phyloP scores from a whole-genome alignment of 345 rosid genomes.

The Chamaenerion angustifolium region DNA sequence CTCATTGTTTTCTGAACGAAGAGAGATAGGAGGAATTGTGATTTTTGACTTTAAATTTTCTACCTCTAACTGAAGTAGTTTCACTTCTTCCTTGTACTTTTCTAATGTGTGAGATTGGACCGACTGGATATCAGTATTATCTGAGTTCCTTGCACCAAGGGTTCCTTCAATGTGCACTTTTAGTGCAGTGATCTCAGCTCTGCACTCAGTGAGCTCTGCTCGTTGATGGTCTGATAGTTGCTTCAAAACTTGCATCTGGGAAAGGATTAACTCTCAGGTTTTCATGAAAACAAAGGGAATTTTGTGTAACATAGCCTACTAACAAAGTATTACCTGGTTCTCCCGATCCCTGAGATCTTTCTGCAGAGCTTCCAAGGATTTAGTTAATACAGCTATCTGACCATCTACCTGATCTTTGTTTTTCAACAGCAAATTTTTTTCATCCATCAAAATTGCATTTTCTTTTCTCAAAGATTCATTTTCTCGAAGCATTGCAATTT shows the following conservation, averaged over 20 bases:
- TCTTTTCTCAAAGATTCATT: slow-evolving; percentile 42
- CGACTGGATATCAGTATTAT: slow-evolving; percentile 30
- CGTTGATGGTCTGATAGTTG: slow-evolving; percentile 58
- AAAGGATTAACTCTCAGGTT: slow-evolving; percentile 8
- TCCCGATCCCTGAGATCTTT: slow-evolving; percentile 80
- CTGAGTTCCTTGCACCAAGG: slow-evolving; percentile 32
- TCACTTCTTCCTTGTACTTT: slow-evolving; percentile 46
- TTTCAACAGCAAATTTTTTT: slow-evolving; percentile 44
- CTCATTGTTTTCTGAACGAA: slow-evolving; percentile 21
- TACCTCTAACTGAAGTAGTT: slow-evolving; percentile 41
- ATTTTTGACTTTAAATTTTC: slow-evolving; percentile 30
- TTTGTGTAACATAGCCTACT: slow-evolving; percentile 11
- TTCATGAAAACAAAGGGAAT: slow-evolving; percentile 9
- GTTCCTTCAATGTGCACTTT: slow-evolving; percentile 88
- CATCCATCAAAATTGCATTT: slow-evolving; percentile 43
- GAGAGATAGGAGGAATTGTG: slow-evolving; percentile 16
- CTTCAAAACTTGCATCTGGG: slow-evolving; percentile 68
- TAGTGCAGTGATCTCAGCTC: slow-evolving; percentile 83
- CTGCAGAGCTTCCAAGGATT: slow-evolving; percentile 57
- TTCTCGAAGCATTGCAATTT: slow-evolving; percentile 76
- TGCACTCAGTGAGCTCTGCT: slow-evolving; percentile 71
- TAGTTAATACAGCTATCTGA: slow-evolving; percentile 56
- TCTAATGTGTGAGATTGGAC: slow-evolving; percentile 40
- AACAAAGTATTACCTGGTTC: slow-evolving; percentile 43
- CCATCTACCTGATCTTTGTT: slow-evolving; percentile 49